These are phyloP conservation scores for Melaleuca quinquenervia DNA, from an alignment of 345 rosid species.

Conservation along the genomic window DNA sequence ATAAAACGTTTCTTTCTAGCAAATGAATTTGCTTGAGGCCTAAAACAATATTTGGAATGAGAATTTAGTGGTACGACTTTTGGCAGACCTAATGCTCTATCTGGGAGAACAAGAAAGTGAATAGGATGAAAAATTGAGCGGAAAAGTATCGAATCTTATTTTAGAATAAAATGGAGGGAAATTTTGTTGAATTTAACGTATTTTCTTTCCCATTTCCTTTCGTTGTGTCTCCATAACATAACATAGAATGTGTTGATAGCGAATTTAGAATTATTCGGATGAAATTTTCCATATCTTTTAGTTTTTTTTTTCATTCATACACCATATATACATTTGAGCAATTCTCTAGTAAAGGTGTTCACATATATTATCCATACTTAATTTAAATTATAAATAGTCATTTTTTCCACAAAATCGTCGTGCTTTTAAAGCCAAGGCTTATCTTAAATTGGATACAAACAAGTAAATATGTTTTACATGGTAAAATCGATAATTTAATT, in stretches of 20 bases:
- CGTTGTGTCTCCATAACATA: neutral
- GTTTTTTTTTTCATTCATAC: neutral
- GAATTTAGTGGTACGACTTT: neutral
- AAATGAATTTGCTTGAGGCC: neutral
- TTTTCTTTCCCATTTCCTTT: neutral
- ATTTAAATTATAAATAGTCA: neutral
- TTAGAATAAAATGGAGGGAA: neutral
- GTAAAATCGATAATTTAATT: neutral
- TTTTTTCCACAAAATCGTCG: neutral
- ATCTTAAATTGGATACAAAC: neutral
- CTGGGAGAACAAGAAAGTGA: neutral
- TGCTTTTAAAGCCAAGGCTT: neutral
- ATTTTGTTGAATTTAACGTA: neutral
- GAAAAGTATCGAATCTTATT: neutral
- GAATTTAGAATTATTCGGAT: neutral
- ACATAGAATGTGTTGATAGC: neutral
- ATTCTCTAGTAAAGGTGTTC: neutral
- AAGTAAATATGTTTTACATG: neutral
- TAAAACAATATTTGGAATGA: neutral
- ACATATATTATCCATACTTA: accelerated
- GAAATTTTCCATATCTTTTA: neutral
- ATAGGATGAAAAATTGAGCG: neutral
- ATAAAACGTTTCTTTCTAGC: neutral
- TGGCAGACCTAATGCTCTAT: neutral
- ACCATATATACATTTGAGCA: neutral